Percentiles rank a stretch among this genome's conserved stretches.
Evolutionary conservation across 1,139 yeast genomes (phyloP).

Genomic region (Meyerozyma athensensis): DNA sequence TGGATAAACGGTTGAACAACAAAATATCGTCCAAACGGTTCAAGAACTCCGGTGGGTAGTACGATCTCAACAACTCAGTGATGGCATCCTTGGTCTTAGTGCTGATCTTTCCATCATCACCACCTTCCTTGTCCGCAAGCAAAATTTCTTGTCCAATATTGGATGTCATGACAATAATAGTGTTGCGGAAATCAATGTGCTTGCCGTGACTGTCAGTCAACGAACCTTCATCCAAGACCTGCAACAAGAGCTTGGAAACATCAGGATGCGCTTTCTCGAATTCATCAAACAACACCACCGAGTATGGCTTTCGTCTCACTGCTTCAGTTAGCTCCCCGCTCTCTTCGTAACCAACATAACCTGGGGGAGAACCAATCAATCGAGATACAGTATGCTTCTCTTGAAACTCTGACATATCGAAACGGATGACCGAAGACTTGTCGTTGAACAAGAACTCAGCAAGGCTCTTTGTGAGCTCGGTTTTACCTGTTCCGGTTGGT

Average conservation of each 20-base stretch:
- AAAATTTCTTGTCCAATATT: constrained; percentile 92
- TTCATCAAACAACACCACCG: constrained; percentile 91
- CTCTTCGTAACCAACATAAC: constrained; percentile 93
- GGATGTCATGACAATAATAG: constrained; percentile 95
- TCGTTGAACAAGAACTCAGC: constrained; percentile 91
- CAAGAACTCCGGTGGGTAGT: constrained; percentile 91
- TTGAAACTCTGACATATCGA: constrained; percentile 97
- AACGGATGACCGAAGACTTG: constrained; percentile 77
- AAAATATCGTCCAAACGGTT: constrained; percentile 89
- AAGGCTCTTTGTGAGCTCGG: constrained; percentile 86
- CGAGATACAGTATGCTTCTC: constrained; percentile 89
- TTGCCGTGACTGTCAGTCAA: constrained; percentile 94
- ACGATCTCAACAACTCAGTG: constrained; percentile 57
- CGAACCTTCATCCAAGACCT: constrained; percentile 92
- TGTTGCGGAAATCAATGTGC: constrained; percentile 87
- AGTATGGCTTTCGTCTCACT: constrained; percentile 88
- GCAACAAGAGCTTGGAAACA: constrained; percentile 79
- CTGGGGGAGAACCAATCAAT: constrained; percentile 96
- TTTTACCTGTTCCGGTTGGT: constrained; percentile 98
- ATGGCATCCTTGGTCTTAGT: constrained; percentile 53
- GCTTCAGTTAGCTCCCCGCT: constrained; percentile 97
- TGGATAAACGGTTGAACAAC: constrained; percentile 84
- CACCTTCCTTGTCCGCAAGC: constrained; percentile 49
- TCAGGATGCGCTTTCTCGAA: constrained; percentile 97
- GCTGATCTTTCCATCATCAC: constrained; percentile 43